Conservation (phyloP, 164 flowering plant species). For the Litsea cubeba region DNA sequence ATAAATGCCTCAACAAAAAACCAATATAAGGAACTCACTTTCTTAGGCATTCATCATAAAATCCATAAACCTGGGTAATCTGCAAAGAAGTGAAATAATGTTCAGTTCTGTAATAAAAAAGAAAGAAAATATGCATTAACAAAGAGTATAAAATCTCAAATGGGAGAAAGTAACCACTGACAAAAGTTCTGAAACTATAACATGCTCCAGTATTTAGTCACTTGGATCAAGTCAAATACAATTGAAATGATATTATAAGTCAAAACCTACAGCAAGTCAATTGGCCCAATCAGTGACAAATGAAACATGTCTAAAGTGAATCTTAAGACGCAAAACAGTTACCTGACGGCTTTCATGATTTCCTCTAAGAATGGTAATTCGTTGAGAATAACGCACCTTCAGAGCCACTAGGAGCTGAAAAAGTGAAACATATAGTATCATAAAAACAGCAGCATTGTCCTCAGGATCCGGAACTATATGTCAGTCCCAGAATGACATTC, state of each 20-base stretch:
- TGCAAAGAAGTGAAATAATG: slow-evolving; percentile 31
- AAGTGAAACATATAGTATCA: slow-evolving; percentile 12
- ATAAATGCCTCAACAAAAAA: slow-evolving; percentile 1
- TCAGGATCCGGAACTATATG: background rate
- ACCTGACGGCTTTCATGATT: slow-evolving; percentile 99
- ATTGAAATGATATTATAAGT: background rate
- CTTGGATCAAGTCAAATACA: background rate
- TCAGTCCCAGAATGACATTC: background rate
- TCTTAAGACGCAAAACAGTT: background rate
- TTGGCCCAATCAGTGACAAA: background rate
- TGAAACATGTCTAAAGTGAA: background rate
- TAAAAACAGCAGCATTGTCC: background rate
- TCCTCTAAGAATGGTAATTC: slow-evolving; percentile 90
- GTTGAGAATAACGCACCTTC: slow-evolving; percentile 82
- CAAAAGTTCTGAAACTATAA: background rate
- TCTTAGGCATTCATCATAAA: slow-evolving; percentile 93
- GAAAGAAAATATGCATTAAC: background rate
- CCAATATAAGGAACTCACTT: slow-evolving; percentile 57
- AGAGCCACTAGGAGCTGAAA: slow-evolving; percentile 83
- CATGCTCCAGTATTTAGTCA: background rate
- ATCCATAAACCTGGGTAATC: slow-evolving; percentile 99
- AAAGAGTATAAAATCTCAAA: background rate
- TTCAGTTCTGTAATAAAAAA: background rate
- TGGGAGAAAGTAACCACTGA: background rate
- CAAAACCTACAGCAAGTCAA: background rate